Percentiles rank a stretch among this genome's conserved stretches.
These are phyloP conservation scores for Termitomyces sp. DNA, from an alignment of 768 basidiomycete genomes.

Conservation along the genomic window DNA sequence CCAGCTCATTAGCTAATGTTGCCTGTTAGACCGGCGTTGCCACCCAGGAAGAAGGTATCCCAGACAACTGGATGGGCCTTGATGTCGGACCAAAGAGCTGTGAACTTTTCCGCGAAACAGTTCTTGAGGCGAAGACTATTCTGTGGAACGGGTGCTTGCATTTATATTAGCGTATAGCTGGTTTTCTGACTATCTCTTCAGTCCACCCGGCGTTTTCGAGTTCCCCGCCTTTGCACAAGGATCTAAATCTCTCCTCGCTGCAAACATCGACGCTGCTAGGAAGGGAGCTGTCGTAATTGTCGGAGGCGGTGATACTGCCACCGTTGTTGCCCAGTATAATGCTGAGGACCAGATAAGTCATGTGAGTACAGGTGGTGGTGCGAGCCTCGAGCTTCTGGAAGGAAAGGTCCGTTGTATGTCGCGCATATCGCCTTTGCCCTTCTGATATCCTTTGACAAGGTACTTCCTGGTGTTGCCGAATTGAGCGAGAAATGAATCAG, in stretches of 20 bases:
- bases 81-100: conserved; percentile 85
- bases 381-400: conserved; percentile 92
- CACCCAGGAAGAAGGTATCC: conserved; percentile 83
- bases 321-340: conserved; percentile 80
- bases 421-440: neutral
- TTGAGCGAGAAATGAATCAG: conserved; percentile 67
- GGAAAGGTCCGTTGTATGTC: conserved; percentile 67
- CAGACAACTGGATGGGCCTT: conserved; percentile 91
- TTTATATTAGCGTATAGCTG: neutral
- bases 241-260: conserved; percentile 78
- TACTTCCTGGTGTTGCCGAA: conserved; percentile 86
- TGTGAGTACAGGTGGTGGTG: conserved; percentile 94
- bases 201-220: conserved; percentile 97
- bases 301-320: conserved; percentile 96
- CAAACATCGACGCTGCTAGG: conserved; percentile 79
- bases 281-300: conserved; percentile 90
- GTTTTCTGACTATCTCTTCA: conserved; percentile 23
- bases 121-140: conserved; percentile 88
- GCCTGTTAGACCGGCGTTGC: conserved; percentile 56
- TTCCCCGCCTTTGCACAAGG: conserved; percentile 88
- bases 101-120: conserved; percentile 72
- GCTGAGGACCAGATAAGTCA: conserved; percentile 90
- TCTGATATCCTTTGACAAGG: conserved; percentile 32
- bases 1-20: neutral
- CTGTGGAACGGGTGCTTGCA: conserved; percentile 85